Evolutionary conservation across 2,329 filamentous ascomycete species (phyloP).

Genomic region (Aspergillus spinulosporus): DNA sequence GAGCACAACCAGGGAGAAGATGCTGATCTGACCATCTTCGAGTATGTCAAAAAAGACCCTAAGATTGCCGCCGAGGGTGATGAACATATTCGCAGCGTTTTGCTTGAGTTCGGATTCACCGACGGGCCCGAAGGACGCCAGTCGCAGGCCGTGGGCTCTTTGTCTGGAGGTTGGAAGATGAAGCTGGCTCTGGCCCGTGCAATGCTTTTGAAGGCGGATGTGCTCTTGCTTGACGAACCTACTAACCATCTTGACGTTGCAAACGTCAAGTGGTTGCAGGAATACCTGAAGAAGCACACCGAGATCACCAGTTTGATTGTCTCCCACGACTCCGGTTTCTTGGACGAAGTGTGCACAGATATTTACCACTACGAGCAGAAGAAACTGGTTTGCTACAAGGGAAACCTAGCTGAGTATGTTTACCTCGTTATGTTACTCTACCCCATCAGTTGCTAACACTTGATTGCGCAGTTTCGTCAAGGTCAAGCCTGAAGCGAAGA

Average conservation of each 20-base stretch:
- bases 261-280: constrained; percentile 94
- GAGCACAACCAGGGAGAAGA: constrained; percentile 99
- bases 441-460: neutral
- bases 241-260: constrained; percentile 97
- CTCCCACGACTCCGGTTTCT: constrained; percentile 95
- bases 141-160: constrained; percentile 82
- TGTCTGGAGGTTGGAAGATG: constrained; percentile 99
- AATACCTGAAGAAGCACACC: constrained; percentile 92
- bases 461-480: constrained; percentile 65
- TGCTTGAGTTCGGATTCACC: constrained; percentile 92
- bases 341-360: constrained; percentile 96
- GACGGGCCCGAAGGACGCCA: constrained; percentile 85
- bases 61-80: constrained; percentile 75
- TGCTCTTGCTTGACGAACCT: constrained; percentile 94
- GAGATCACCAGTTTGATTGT: constrained; percentile 98
- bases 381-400: constrained; percentile 68
- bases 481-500: constrained; percentile 89
- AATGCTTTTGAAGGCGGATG: constrained; percentile 96
- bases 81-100: constrained; percentile 78
- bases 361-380: constrained; percentile 99
- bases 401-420: constrained; percentile 47
- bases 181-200: constrained; percentile 94
- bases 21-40: constrained; percentile 90
- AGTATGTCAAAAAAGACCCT: constrained; percentile 88
- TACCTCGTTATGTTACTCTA: neutral